Conservation (phyloP, 2,329 filamentous ascomycete species). For the Alternaria sp. region DNA sequence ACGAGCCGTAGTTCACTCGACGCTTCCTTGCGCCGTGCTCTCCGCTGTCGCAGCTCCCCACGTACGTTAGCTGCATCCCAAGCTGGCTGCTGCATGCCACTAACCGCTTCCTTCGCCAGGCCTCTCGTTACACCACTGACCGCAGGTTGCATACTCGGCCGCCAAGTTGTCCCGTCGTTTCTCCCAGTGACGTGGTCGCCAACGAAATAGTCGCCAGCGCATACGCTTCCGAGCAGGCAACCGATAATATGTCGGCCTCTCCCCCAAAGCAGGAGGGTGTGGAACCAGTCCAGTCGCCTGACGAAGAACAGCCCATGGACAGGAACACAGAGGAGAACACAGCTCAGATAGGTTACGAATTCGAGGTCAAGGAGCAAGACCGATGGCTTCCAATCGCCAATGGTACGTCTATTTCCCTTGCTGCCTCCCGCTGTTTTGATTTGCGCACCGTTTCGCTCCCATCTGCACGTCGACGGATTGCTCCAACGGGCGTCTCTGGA, state of each 20-base stretch:
- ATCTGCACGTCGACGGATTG: constrained; percentile 49
- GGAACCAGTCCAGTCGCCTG: constrained; percentile 91
- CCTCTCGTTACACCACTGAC: constrained; percentile 37
- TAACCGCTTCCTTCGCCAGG: constrained; percentile 39
- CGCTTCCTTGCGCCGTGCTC: constrained; percentile 25
- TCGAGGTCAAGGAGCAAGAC: constrained; percentile 99
- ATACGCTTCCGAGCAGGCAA: constrained; percentile 55
- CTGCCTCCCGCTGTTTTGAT: constrained; percentile 45
- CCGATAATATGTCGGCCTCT: constrained; percentile 79
- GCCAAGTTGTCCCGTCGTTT: constrained; percentile 38
- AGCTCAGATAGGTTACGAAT: constrained; percentile 82
- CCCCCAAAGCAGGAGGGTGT: constrained; percentile 87
- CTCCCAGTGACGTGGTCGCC: constrained; percentile 49
- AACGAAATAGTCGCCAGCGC: constrained; percentile 51
- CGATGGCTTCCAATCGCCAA: constrained; percentile 99
- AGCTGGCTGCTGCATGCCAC: constrained; percentile 38
- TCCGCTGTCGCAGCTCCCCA: constrained; percentile 13
- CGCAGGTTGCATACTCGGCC: constrained; percentile 44
- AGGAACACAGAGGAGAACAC: constrained; percentile 78
- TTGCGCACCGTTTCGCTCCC: constrained; percentile 42
- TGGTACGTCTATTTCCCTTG: constrained; percentile 74
- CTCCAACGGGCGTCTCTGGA: constrained; percentile 59
- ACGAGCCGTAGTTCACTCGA: constrained; percentile 3
- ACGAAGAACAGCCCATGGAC: constrained; percentile 94
- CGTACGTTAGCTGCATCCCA: constrained; percentile 33